These are phyloP conservation scores for Penicillium sp. DNA, from an alignment of 2,329 filamentous ascomycete genomes.

Conservation along the genomic window DNA sequence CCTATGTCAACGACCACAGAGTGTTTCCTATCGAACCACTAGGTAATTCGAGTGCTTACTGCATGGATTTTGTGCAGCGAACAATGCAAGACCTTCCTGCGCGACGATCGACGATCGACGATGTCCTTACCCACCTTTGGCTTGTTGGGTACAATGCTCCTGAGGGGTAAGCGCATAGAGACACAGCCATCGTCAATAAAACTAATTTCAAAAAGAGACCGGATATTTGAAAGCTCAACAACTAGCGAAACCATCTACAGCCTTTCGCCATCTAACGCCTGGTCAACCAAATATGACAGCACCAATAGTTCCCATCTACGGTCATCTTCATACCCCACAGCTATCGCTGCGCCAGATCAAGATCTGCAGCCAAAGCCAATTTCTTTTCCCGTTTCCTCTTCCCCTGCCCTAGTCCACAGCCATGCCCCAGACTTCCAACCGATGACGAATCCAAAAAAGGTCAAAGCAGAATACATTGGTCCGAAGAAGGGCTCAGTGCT, in stretches of 20 bases:
- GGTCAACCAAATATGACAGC: background rate
- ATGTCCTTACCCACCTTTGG: background rate
- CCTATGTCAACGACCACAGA: background rate
- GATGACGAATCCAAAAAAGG: too few species aligned
- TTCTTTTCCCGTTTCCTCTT: too few species aligned
- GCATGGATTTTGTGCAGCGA: background rate
- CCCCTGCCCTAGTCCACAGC: too few species aligned
- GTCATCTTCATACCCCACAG: background rate
- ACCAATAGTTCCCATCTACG: background rate
- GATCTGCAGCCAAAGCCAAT: too few species aligned
- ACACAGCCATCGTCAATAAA: too few species aligned
- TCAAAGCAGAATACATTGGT: too few species aligned
- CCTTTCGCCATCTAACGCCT: background rate
- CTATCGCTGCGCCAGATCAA: too few species aligned
- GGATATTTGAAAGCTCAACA: background rate
- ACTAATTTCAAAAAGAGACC: background rate
- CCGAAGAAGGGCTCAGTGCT: too few species aligned
- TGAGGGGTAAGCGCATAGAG: background rate
- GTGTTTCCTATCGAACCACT: background rate
- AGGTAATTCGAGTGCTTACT: background rate
- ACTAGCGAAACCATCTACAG: background rate
- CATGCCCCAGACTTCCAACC: too few species aligned
- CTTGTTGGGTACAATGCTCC: background rate
- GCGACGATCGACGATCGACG: background rate
- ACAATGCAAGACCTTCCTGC: background rate